Evolutionary conservation across 768 basidiomycete species (phyloP).

Genomic region (Suillus decipiens): DNA sequence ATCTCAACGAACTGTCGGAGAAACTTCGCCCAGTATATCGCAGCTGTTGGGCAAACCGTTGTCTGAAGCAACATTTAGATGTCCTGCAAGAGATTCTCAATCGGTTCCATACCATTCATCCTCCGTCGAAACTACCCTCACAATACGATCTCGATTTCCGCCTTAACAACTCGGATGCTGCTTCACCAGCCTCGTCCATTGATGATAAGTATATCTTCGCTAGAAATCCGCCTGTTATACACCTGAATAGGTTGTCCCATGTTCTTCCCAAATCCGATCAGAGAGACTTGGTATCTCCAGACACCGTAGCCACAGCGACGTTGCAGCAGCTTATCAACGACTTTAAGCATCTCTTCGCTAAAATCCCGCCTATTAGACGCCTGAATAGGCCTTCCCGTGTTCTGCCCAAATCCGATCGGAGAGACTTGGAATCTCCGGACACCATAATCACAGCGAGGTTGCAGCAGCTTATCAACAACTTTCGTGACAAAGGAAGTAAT

Average conservation of each 20-base stretch:
- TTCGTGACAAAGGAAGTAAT: background rate
- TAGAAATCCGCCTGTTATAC: too few relatives aligned
- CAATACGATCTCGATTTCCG: background rate
- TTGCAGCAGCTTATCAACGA: slow-evolving; percentile 15
- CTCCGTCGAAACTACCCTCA: background rate
- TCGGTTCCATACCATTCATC: background rate
- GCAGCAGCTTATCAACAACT: slow-evolving; percentile 10
- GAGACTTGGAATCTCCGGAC: background rate
- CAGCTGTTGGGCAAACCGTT: background rate
- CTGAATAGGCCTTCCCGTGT: background rate
- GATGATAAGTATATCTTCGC: too few relatives aligned
- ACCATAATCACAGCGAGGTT: background rate
- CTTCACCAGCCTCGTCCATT: background rate
- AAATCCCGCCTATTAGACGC: too few relatives aligned
- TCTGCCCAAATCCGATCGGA: background rate
- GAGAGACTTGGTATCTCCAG: background rate
- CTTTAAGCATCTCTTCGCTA: too few relatives aligned
- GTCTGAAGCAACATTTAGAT: background rate
- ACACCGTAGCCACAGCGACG: background rate
- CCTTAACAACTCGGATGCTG: background rate
- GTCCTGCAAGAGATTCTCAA: background rate
- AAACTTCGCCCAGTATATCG: background rate
- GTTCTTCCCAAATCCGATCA: background rate
- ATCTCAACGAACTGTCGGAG: background rate
- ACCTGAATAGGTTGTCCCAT: background rate